phyloP scores from a whole-genome alignment of 768 basidiomycete species.

The Atractiella rhizophila region DNA sequence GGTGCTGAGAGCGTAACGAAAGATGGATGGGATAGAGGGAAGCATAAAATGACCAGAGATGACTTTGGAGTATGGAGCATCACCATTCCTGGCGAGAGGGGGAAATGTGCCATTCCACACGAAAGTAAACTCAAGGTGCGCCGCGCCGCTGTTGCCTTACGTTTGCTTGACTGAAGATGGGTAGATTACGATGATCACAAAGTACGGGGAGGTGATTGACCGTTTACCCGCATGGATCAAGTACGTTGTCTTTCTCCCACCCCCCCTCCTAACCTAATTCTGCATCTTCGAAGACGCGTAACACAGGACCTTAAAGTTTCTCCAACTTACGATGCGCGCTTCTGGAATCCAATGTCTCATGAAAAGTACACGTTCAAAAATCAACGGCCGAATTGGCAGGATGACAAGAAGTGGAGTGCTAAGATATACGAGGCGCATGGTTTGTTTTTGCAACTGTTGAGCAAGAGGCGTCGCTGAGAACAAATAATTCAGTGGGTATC shows the following conservation, averaged over 20 bases:
- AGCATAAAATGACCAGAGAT: conserved; percentile 65
- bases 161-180: background rate
- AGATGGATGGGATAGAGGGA: conserved; percentile 70
- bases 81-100: conserved; percentile 36
- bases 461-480: background rate
- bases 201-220: conserved; percentile 55
- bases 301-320: conserved; percentile 79
- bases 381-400: conserved; percentile 38
- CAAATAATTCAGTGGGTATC: conserved; percentile 42
- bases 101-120: conserved; percentile 63
- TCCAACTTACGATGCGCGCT: conserved; percentile 81
- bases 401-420: too few species aligned
- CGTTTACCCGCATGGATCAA: conserved; percentile 80
- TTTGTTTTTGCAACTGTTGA: conserved; percentile 10
- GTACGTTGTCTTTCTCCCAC: conserved; percentile 3
- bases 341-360: conserved; percentile 74
- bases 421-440: conserved; percentile 86
- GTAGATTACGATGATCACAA: conserved; percentile 87
- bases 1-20: background rate
- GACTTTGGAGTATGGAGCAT: conserved; percentile 77
- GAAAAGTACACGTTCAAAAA: conserved; percentile 74
- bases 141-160: background rate
- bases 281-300: conserved; percentile 34
- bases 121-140: conserved; percentile 80
- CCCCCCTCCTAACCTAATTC: background rate